Base-by-base conservation (phyloP, 2,329 filamentous ascomycete genomes). In the Penicillium glabrum region DNA sequence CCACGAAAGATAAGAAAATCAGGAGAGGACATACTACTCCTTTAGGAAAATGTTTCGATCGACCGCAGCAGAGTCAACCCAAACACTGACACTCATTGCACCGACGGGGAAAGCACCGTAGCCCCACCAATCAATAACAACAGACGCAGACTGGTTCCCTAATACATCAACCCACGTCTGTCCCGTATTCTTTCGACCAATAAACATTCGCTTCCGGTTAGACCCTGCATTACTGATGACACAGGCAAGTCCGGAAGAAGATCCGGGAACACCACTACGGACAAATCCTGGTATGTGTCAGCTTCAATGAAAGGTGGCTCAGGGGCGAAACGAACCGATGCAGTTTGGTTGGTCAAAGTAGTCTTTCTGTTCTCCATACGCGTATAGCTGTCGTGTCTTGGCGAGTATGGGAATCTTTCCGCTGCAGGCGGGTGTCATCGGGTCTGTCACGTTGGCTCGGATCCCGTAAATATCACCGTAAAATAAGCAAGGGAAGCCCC, bases 391-490 rank as follows among this genome's bases (percentile, higher is more conserved):
- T 9, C 88, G 80, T 1, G 85, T 85, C 10, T 87, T 79, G 37
- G 85, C 80, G 23, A 90, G 77, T 16, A 81, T 79, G 1, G 86
- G 82, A 1, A 90, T 77, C 46, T 79, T 80, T 10, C 79, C 80
- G 29, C 79, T 80, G 54, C 81, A 83, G 3, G 82, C 76, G 0
- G 85, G 85, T 5, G 73, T 75, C 56, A 82, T 78, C 4, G 80
- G 75, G n/a, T 79, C 76, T 26, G 81, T 75, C 47, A 74, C 67
- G 46, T 71, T 73, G 11, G 74, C 79, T 55, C 79, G 76, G 48
- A 86, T 85, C 23, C 87, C 87, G 70, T 88, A 89, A 1, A 90
- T 70, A 66, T 90, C 87, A 24, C 87, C 86, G 68, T 86, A 90
- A 69, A 91, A 91, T 35, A 89, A 76, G 63, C 85, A 89, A 0